Evolutionary conservation across 2,329 filamentous ascomycete species (phyloP).

Genomic region (Fusarium sp.): DNA sequence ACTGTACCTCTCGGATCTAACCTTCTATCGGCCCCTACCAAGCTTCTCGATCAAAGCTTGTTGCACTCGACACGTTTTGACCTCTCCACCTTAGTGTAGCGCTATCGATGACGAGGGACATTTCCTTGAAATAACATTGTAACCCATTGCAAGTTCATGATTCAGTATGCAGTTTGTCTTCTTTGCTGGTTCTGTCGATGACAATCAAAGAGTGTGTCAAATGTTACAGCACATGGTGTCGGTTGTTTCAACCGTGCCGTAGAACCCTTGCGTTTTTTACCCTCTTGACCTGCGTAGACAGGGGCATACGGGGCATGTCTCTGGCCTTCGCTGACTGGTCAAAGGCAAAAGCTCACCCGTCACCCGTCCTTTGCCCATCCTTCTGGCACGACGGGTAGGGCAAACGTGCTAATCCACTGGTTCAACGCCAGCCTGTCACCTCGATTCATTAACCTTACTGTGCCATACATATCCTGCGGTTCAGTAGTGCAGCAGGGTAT

Average conservation of each 20-base stretch:
- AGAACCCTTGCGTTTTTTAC: not conserved
- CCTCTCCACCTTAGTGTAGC: conserved; percentile 4
- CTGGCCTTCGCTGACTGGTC: conserved; percentile 15
- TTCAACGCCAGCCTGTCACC: not conserved
- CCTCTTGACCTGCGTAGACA: not conserved
- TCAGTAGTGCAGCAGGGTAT: not conserved
- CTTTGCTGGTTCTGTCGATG: conserved; percentile 17
- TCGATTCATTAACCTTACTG: not conserved
- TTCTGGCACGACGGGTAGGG: conserved; percentile 21
- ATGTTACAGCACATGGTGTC: not conserved
- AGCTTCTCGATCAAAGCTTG: conserved; percentile 27
- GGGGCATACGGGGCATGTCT: conserved; percentile 20
- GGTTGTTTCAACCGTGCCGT: not conserved
- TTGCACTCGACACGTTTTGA: conserved; percentile 6
- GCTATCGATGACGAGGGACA: not conserved
- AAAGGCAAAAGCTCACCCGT: conserved; percentile 14
- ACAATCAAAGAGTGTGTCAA: not conserved
- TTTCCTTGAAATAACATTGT: not conserved
- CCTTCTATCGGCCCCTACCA: conserved; percentile 8
- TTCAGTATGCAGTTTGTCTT: not conserved
- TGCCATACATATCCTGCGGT: not conserved
- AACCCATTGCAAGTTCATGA: not conserved
- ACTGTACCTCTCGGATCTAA: conserved; percentile 8
- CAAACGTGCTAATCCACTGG: conserved; percentile 11
- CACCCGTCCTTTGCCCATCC: conserved; percentile 4